Percentiles rank a stretch among this genome's conserved stretches.
These are phyloP conservation scores for Astrothelium macrocarpum DNA, from an alignment of 495 filamentous ascomycete species.

Conservation along the genomic window DNA sequence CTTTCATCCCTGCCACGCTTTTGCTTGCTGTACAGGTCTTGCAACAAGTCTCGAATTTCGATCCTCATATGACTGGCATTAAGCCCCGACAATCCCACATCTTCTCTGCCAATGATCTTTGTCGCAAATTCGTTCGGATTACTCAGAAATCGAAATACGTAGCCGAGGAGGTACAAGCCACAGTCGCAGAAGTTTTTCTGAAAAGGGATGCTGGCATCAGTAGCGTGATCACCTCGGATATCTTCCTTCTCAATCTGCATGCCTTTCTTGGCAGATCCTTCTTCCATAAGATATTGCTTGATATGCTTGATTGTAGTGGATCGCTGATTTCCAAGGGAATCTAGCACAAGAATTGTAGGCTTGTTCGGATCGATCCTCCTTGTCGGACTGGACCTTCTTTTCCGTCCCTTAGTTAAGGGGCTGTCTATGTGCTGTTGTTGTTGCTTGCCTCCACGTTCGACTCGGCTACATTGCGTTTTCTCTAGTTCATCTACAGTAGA, in stretches of 20 bases:
- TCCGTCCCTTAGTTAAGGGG: neutral
- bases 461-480: neutral
- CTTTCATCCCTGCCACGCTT: constrained; percentile 20
- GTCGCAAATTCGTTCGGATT: constrained; percentile 55
- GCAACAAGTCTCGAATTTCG: constrained; percentile 44
- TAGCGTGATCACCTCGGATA: constrained; percentile 55
- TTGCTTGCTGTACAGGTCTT: constrained; percentile 42
- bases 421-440: constrained; percentile 10
- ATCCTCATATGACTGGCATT: constrained; percentile 42
- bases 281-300: constrained; percentile 65
- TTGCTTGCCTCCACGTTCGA: neutral
- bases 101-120: constrained; percentile 41
- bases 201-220: constrained; percentile 50
- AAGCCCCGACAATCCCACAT: constrained; percentile 47
- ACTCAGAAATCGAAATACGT: constrained; percentile 68
- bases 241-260: constrained; percentile 44
- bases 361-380: constrained; percentile 21
- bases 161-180: constrained; percentile 74
- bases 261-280: constrained; percentile 59
- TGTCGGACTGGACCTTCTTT: neutral
- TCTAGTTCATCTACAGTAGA: neutral
- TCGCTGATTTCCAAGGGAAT: constrained; percentile 64
- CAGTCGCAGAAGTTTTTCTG: constrained; percentile 86
- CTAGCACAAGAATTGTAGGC: constrained; percentile 75
- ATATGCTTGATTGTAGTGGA: constrained; percentile 51